These are phyloP conservation scores for Lodderomyces metapsilosis DNA, from an alignment of 1,139 yeast species.

Conservation along the genomic window DNA sequence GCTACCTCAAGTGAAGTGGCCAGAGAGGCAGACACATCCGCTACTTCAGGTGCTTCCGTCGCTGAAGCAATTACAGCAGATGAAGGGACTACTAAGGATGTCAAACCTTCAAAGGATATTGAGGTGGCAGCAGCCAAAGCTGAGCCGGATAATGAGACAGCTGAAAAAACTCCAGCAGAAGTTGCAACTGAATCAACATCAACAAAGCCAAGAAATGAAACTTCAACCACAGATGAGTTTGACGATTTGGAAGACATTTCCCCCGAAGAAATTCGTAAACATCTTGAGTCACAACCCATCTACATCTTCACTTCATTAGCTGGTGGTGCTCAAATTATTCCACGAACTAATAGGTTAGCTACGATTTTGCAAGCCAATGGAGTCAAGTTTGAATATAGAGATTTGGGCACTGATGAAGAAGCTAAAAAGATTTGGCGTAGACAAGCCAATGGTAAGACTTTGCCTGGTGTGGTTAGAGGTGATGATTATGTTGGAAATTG, in stretches of 20 bases:
- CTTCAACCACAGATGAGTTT: slow-evolving; percentile 21
- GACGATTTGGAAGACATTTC: slow-evolving; percentile 36
- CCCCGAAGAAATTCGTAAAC: slow-evolving; percentile 47
- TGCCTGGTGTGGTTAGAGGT: slow-evolving; percentile 95
- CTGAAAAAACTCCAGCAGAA: slow-evolving; percentile 10
- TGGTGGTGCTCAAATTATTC: slow-evolving; percentile 81
- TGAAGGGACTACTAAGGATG: slow-evolving; percentile 5
- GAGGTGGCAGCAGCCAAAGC: not conserved
- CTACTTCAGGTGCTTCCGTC: too few relatives aligned
- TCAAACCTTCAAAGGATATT: slow-evolving; percentile 5
- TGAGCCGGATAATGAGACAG: slow-evolving; percentile 8
- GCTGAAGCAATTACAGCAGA: not conserved
- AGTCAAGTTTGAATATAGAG: slow-evolving; percentile 66
- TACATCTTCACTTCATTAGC: slow-evolving; percentile 85
- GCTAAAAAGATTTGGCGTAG: slow-evolving; percentile 88
- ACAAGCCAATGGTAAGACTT: slow-evolving; percentile 65
- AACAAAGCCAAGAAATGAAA: not conserved
- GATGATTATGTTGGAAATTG: slow-evolving; percentile 83
- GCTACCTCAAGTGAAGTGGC: too few relatives aligned
- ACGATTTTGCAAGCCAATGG: slow-evolving; percentile 78
- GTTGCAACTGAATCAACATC: slow-evolving; percentile 5
- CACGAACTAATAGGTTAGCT: slow-evolving; percentile 75
- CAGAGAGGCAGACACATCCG: too few relatives aligned
- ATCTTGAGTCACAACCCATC: slow-evolving; percentile 56
- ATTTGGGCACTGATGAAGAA: slow-evolving; percentile 82